Percentiles rank a stretch among this genome's conserved stretches.
phyloP scores from a whole-genome alignment of 2,329 filamentous ascomycete genomes.

The Hymenoscyphus fructigenus region DNA sequence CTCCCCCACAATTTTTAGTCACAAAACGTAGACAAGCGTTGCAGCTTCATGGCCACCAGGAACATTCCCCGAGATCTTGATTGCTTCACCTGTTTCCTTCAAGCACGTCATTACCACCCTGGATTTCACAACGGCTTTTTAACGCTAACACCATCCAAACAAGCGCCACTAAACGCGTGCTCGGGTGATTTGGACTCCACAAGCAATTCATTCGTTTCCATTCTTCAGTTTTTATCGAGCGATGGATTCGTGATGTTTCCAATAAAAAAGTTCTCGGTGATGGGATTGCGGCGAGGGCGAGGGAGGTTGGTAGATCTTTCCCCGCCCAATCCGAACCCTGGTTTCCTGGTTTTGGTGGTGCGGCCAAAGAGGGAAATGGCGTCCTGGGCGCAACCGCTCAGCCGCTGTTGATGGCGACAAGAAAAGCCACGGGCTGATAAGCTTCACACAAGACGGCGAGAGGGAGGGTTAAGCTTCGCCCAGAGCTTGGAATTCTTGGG shows the following conservation, averaged over 20 bases:
- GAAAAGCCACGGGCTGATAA: neutral
- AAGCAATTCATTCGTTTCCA: neutral
- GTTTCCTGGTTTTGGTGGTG: neutral
- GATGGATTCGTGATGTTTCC: neutral
- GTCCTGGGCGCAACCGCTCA: neutral
- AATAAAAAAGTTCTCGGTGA: neutral
- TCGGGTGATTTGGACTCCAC: neutral
- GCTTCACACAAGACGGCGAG: neutral
- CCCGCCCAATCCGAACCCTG: neutral
- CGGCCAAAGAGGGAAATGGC: neutral
- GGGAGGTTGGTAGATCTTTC: conserved; percentile 1
- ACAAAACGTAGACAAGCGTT: too few relatives aligned
- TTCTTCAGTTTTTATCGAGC: neutral
- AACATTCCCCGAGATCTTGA: too few relatives aligned
- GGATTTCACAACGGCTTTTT: too few relatives aligned
- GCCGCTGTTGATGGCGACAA: neutral
- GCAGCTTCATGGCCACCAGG: too few relatives aligned
- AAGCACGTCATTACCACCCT: too few relatives aligned
- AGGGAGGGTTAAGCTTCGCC: neutral
- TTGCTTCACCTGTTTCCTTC: too few relatives aligned
- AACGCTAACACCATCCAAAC: neutral
- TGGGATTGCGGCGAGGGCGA: neutral
- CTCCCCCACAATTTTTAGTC: too few relatives aligned
- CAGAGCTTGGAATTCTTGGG: neutral
- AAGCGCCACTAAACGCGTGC: conserved; percentile 2